Conservation (phyloP, 1,139 yeast species). For the Candida gigantensis region DNA sequence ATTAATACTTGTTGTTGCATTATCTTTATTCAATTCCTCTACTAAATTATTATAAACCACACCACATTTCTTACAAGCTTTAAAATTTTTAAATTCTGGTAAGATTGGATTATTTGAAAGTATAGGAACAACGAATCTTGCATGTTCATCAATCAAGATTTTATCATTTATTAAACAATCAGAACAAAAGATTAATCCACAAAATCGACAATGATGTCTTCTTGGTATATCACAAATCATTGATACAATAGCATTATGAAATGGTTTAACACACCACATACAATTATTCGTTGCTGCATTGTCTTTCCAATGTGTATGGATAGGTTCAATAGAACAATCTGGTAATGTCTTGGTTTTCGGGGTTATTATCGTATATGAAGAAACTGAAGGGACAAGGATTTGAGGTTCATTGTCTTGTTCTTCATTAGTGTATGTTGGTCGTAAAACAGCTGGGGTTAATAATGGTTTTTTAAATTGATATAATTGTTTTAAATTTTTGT, state of each 20-base stretch:
- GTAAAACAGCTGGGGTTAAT: constrained; percentile 44
- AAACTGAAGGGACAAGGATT: not conserved
- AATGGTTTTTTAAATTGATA: constrained; percentile 43
- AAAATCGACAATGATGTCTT: constrained; percentile 48
- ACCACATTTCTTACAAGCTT: constrained; percentile 43
- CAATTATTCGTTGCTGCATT: constrained; percentile 39
- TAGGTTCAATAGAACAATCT: constrained; percentile 28
- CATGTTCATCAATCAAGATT: constrained; percentile 34
- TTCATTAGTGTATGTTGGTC: constrained; percentile 25
- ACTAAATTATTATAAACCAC: constrained; percentile 31
- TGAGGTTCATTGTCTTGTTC: constrained; percentile 4
- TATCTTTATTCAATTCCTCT: constrained; percentile 4
- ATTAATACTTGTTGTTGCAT: constrained; percentile 11
- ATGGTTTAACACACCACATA: constrained; percentile 42
- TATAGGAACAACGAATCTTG: constrained; percentile 42
- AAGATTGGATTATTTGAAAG: constrained; percentile 18
- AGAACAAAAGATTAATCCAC: constrained; percentile 42
- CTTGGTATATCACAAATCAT: constrained; percentile 12
- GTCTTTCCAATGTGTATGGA: constrained; percentile 46
- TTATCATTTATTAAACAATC: constrained; percentile 30
- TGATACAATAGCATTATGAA: constrained; percentile 28
- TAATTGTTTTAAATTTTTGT: constrained; percentile 22
- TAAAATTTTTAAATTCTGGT: constrained; percentile 13
- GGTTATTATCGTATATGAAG: constrained; percentile 7
- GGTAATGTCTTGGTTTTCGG: constrained; percentile 1